Base-by-base conservation (phyloP, 2,329 filamentous ascomycete species). In the Knufia petricola region DNA sequence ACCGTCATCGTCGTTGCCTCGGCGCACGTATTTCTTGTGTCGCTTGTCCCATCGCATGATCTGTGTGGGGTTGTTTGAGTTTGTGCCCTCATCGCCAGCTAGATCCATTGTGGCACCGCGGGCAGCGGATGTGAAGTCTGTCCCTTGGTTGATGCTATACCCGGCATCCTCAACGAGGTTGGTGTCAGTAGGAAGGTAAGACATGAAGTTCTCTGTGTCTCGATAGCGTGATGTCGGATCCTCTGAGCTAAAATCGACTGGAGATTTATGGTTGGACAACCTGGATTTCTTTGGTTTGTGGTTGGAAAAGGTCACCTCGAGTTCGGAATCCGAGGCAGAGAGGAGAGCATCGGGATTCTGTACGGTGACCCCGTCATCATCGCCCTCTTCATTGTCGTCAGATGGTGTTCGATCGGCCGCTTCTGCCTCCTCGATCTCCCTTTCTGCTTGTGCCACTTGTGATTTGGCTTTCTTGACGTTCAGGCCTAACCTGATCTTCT, bases 21-120 rank as follows among this genome's bases (percentile, higher is more conserved):
- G 80, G 10, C 86, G 75, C 30, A 98, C 90, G 69, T 96, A 98
- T 69, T 95, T 96, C 69, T 86, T 94, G 61, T 81, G 79, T 67
- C 95, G 94, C 72, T 94, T 90, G 71, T 98, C 92, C 92, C 92
- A 98, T 57, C 92, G 84, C 81, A 95, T 83, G 40, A 78, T 74
- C 57, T 81, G 84, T 40, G 82, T 78, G 2, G 87, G 80, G 59
- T 86, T 81, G 53, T 81, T 88, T 64, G 95, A 94, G 1, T 79
- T 76, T 62, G 86, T 85, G 58, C 79, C 79, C 58, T 96, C 92
- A 67, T 98, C 92, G 62, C 88, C 88, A 52, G 79, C 83, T 10
- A 98, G 80, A 65, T 96, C 92, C 87, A 98, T 95, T 32, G 87
- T 85, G 1, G 82, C 87, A 56, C 80, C 79, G 58, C 87, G 79